These are phyloP conservation scores for Babjeviella inositovora DNA, from an alignment of 805 yeast species.

Conservation along the genomic window DNA sequence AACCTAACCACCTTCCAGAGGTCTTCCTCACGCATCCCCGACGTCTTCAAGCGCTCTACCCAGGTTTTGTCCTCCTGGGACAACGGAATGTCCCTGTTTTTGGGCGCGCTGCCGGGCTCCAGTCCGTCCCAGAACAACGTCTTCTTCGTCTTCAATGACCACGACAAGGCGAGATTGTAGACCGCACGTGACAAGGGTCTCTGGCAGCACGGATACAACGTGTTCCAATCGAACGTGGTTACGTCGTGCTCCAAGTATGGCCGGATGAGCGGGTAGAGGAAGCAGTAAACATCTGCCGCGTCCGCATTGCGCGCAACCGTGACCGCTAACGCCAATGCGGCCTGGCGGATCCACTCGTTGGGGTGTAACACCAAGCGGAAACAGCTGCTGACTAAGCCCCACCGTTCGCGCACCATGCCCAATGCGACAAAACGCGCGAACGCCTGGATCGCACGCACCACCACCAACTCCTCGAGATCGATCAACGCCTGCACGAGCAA, in stretches of 20 bases:
- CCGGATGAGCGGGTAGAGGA: slow-evolving; percentile 66
- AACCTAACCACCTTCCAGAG: slow-evolving; percentile 72
- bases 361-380: slow-evolving; percentile 67
- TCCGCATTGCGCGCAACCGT: slow-evolving; percentile 46
- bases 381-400: slow-evolving; percentile 35
- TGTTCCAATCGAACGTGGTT: slow-evolving; percentile 46
- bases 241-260: slow-evolving; percentile 70
- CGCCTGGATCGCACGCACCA: slow-evolving; percentile 46
- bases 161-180: slow-evolving; percentile 43
- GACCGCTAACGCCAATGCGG: slow-evolving; percentile 42
- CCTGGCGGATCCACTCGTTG: slow-evolving; percentile 69
- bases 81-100: slow-evolving; percentile 27
- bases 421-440: slow-evolving; percentile 38
- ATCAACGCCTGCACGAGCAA: slow-evolving; percentile 66
- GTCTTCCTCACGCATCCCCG: slow-evolving; percentile 63
- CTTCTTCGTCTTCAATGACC: slow-evolving; percentile 55
- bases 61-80: slow-evolving; percentile 57
- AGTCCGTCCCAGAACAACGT: slow-evolving; percentile 71
- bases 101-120: slow-evolving; percentile 8
- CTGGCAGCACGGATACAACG: slow-evolving; percentile 50
- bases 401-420: slow-evolving; percentile 36
- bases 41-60: slow-evolving; percentile 51
- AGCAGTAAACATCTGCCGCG: slow-evolving; percentile 70
- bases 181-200: slow-evolving; percentile 52
- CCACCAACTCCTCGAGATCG: slow-evolving; percentile 76